A percentile compares a stretch with the other conserved stretches of the same genome.
Conservation (phyloP, 2,329 filamentous ascomycete species). For the Aspergillus felis region DNA sequence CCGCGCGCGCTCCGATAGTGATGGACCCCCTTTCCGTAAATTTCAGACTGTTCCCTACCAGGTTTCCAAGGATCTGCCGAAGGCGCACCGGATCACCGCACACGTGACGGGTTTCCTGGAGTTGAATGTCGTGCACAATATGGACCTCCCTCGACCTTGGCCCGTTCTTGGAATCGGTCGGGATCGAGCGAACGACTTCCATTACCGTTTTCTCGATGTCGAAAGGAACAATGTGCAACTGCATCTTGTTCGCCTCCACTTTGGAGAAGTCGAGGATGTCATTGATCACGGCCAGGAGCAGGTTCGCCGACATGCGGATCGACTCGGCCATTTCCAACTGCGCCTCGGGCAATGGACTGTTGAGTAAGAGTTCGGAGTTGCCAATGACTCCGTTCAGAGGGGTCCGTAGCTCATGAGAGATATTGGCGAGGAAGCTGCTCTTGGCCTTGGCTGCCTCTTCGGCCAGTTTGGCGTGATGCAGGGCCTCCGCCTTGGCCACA, state of each 20-base stretch:
- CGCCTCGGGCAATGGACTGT: constrained; percentile 52
- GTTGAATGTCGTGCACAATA: no score
- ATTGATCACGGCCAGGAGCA: constrained; percentile 81
- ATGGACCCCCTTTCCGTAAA: constrained; percentile 86
- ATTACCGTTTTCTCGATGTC: constrained; percentile 65
- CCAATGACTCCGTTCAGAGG: constrained; percentile 93
- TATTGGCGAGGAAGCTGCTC: constrained; percentile 95
- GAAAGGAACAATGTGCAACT: constrained; percentile 79
- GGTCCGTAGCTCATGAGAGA: constrained; percentile 82
- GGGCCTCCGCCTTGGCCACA: constrained; percentile 59
- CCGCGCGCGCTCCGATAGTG: constrained; percentile 72
- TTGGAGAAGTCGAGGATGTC: constrained; percentile 90
- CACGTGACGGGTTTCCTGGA: no score
- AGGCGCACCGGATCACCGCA: constrained; percentile 79
- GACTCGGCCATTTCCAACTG: constrained; percentile 61
- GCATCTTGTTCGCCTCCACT: constrained; percentile 80
- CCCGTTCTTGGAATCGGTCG: constrained; percentile 61
- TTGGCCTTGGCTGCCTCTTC: constrained; percentile 70
- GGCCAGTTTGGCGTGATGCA: constrained; percentile 62
- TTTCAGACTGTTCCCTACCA: constrained; percentile 90
- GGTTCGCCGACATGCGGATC: constrained; percentile 65
- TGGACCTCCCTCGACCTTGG: constrained; percentile 52
- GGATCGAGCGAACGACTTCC: constrained; percentile 59
- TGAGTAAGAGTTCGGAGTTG: constrained; percentile 59
- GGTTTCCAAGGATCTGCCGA: constrained; percentile 73